A percentile compares a stretch with the other conserved stretches of the same genome.
phyloP scores from a whole-genome alignment of 202 grass and related monocot species.

The Saccharum hybrid region DNA sequence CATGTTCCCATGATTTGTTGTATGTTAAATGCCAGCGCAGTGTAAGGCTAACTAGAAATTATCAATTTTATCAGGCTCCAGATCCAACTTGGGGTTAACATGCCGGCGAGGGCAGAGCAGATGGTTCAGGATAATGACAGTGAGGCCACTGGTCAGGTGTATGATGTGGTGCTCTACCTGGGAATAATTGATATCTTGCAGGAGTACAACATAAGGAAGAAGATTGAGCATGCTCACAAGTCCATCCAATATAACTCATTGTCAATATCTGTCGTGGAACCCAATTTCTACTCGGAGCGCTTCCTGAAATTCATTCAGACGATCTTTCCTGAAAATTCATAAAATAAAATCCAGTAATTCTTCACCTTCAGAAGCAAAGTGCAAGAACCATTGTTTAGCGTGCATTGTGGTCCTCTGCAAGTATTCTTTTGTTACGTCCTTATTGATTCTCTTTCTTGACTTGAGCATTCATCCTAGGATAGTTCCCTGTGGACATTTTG shows the following conservation, averaged over 20 bases:
- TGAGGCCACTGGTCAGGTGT: constrained; percentile 58
- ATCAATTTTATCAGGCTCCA: constrained; percentile 61
- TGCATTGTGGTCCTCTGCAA: too few relatives aligned
- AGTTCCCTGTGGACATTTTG: background rate
- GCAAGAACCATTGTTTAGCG: background rate
- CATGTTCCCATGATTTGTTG: background rate
- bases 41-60: background rate
- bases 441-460: background rate
- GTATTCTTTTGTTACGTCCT: too few relatives aligned
- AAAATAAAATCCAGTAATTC: background rate
- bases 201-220: constrained; percentile 86
- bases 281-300: constrained; percentile 72
- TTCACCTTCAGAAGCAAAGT: background rate
- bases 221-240: constrained; percentile 86
- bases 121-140: constrained; percentile 51
- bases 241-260: constrained; percentile 81
- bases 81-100: constrained; percentile 94
- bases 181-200: constrained; percentile 98
- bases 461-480: background rate
- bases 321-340: constrained; percentile 79
- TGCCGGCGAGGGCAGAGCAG: constrained; percentile 85
- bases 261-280: constrained; percentile 84
- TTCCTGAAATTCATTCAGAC: constrained; percentile 85
- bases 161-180: constrained; percentile 89
- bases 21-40: background rate